Base-by-base conservation (phyloP, 1,284 basidiomycete species). In the Cystobasidium sp. region DNA sequence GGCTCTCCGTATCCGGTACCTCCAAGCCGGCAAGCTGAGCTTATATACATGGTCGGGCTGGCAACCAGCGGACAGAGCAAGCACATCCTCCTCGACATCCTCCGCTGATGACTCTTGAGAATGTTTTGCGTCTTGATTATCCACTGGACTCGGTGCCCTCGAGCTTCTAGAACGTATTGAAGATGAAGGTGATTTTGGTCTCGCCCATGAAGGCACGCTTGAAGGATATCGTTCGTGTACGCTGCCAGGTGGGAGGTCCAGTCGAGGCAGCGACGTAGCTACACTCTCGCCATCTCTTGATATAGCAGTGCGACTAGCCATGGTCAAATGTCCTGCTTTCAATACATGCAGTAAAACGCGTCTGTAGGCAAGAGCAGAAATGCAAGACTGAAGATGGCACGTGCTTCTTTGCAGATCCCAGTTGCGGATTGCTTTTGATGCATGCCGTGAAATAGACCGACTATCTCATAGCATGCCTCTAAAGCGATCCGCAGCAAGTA, bases 21-120 rank as follows among this genome's bases (percentile, higher is more conserved):
- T 84, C 91, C 91, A 94, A 76, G 84, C 82, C 0, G 88, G 85
- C 77, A 94, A 81, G 1, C 85, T 86, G 1, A 84, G 82, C 41
- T 88, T 86, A 79, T 93, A 94, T 14, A 90, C 87, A 78, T 89
- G 86, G 71, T 84, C 82, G 0, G 84, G 82, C 43, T 83, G 81
- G 24, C 65, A 72, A 9, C 76, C 72, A 5, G 72, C 72, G 31
- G 72, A 67, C 14, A 74, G 55, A n/a, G 72, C 72, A 16, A 74
- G 65, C 46, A 65, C 56, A 47, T 53, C 64, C 24, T 68, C 56
- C 22, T 67, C 72, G 1, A 43, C 22, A 44, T 61, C 52, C 44
- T 44, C 47, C 9, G 14, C 24, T 16, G n/a, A 22, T 31, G 52
- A 52, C 16, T 49, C 51, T 14, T 18, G 63, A 8, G 49, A 20